These are phyloP conservation scores for Malus hybrid DNA, from an alignment of 331 rosid genomes.

Conservation along the genomic window DNA sequence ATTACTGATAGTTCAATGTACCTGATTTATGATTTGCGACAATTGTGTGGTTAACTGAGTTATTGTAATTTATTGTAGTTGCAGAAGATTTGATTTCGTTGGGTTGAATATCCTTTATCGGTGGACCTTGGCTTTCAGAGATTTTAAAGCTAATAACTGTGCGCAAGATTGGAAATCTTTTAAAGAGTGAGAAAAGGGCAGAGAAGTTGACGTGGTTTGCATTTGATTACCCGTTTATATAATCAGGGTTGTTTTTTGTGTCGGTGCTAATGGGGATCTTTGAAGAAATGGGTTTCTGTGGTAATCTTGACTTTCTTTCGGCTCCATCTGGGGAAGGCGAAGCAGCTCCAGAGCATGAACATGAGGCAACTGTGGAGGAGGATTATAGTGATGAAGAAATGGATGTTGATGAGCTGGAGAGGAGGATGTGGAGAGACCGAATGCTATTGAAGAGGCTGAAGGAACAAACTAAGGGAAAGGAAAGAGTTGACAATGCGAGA, in stretches of 20 bases:
- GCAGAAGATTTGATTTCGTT: constrained; percentile 3
- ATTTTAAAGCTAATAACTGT: not conserved
- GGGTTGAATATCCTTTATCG: not conserved
- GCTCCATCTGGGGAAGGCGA: constrained; percentile 10
- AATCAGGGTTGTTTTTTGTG: not conserved
- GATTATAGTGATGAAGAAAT: constrained; percentile 28
- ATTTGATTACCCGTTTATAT: not conserved
- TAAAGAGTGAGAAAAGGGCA: not conserved
- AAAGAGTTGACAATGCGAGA: constrained; percentile 8
- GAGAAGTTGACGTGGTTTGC: not conserved
- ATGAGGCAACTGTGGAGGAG: constrained; percentile 2
- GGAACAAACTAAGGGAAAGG: constrained; percentile 21
- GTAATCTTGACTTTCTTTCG: constrained; percentile 18
- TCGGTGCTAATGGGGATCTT: constrained; percentile 17
- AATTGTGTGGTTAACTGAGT: not conserved
- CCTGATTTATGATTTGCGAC: not conserved
- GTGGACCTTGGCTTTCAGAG: not conserved
- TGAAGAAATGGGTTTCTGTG: constrained; percentile 21
- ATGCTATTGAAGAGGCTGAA: constrained; percentile 27
- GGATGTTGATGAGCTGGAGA: constrained; percentile 36
- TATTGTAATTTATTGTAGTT: not conserved
- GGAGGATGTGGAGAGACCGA: constrained; percentile 43
- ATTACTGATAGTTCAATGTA: constrained; percentile 6
- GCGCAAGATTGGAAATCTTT: not conserved
- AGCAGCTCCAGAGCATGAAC: constrained; percentile 8